phyloP scores from a whole-genome alignment of 1,284 basidiomycete species.

The Vanrija pseudolonga region DNA sequence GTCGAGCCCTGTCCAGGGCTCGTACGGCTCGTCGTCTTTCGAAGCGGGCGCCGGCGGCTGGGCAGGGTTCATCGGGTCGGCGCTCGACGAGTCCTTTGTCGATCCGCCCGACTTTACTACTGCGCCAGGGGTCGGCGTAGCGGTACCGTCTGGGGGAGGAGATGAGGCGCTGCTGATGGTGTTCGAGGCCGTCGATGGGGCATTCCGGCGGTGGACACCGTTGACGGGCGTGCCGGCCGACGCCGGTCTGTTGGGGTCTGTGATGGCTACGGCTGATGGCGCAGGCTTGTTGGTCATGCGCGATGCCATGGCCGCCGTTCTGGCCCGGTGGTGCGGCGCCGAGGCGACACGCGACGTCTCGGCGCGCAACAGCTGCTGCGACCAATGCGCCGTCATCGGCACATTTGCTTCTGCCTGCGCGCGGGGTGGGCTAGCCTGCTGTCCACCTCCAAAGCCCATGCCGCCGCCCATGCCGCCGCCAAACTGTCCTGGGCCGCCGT shows the following conservation, averaged over 20 bases:
- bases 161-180: conserved; percentile 23
- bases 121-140: conserved; percentile 5
- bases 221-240: conserved; percentile 33
- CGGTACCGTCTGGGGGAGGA: conserved; percentile 16
- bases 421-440: conserved; percentile 39
- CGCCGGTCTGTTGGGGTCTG: conserved; percentile 44
- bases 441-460: conserved; percentile 19
- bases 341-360: conserved; percentile 53
- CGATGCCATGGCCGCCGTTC: conserved; percentile 56
- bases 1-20: conserved; percentile 84
- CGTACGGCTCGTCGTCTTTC: conserved; percentile 37
- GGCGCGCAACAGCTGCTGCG: conserved; percentile 46
- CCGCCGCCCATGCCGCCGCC: conserved; percentile 26
- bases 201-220: conserved; percentile 48
- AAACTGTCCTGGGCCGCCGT: conserved; percentile 18
- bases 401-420: conserved; percentile 25
- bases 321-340: conserved; percentile 57
- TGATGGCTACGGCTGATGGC: conserved; percentile 48
- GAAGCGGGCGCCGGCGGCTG: conserved; percentile 30
- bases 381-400: conserved; percentile 46
- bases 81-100: conserved; percentile 5
- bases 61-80: conserved; percentile 35
- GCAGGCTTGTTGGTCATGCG: conserved; percentile 52
- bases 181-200: conserved; percentile 27
- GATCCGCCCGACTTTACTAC: no score